A percentile compares a stretch with the other conserved stretches of the same genome.
These are phyloP conservation scores for Trichoderma sp. DNA, from an alignment of 2,329 filamentous ascomycete species.

Conservation along the genomic window DNA sequence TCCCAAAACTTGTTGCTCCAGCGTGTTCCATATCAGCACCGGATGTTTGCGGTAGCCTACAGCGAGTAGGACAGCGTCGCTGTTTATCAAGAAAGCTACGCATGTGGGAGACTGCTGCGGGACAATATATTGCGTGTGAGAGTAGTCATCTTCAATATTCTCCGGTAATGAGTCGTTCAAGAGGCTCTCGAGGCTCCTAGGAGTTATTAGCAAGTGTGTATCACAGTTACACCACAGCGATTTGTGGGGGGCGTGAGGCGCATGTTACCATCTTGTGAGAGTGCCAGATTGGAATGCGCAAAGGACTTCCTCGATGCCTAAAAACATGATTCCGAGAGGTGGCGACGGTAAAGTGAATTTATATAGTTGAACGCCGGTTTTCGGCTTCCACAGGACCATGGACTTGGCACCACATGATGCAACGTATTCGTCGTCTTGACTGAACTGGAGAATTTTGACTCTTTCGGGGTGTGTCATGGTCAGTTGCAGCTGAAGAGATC, in stretches of 20 bases:
- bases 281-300: background rate
- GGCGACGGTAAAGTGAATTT: background rate
- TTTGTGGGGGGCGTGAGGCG: too few species aligned
- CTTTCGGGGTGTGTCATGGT: background rate
- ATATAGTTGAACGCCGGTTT: background rate
- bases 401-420: background rate
- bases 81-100: background rate
- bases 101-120: background rate
- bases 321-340: background rate
- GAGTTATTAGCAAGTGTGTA: background rate
- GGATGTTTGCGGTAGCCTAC: background rate
- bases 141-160: background rate
- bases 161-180: background rate
- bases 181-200: background rate
- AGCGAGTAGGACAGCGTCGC: background rate
- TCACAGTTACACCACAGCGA: background rate
- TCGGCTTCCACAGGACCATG: background rate
- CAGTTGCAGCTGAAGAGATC: background rate
- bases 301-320: background rate
- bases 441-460: background rate
- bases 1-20: background rate
- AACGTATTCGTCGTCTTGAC: slow-evolving; percentile 1
- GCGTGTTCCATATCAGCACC: background rate
- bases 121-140: background rate
- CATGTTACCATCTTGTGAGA: background rate